phyloP scores from a whole-genome alignment of 2,329 filamentous ascomycete species.

The Xylaria polymorpha region DNA sequence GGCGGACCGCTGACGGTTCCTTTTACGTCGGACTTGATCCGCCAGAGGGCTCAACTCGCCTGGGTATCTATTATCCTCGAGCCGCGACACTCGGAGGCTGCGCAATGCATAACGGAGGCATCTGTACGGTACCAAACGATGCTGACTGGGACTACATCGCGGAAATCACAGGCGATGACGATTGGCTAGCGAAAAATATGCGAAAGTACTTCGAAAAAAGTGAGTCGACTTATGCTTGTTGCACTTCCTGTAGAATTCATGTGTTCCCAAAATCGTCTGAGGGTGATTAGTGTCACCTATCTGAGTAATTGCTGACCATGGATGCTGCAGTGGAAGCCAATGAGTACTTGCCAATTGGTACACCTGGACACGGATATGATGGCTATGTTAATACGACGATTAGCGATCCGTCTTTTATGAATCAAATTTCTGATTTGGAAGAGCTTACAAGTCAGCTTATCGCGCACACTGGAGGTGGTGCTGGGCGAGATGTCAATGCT shows the following conservation, averaged over 20 bases:
- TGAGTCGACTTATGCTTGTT: conserved; percentile 12
- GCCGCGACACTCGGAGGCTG: conserved; percentile 52
- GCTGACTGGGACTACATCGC: conserved; percentile 50
- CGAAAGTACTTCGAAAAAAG: conserved; percentile 40
- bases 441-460: conserved; percentile 43
- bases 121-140: conserved; percentile 48
- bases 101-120: conserved; percentile 49
- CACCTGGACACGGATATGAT: conserved; percentile 47
- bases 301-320: conserved; percentile 37
- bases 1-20: conserved; percentile 47
- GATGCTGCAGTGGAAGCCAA: conserved; percentile 44
- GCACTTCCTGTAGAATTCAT: background rate
- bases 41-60: conserved; percentile 47
- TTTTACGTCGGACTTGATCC: conserved; percentile 51
- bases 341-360: conserved; percentile 44
- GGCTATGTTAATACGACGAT: conserved; percentile 49
- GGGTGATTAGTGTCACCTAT: background rate
- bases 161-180: conserved; percentile 47
- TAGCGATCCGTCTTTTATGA: conserved; percentile 45
- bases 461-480: conserved; percentile 43
- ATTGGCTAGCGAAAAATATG: conserved; percentile 44
- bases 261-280: background rate
- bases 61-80: conserved; percentile 52
- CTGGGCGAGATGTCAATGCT: conserved; percentile 46
- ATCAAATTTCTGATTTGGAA: conserved; percentile 42